Evolutionary conservation across 192 early-diverging fungal genomes (phyloP), one percentile per base, ranked within the genome.

Genomic region (Blastocladiella britannica): DNA sequence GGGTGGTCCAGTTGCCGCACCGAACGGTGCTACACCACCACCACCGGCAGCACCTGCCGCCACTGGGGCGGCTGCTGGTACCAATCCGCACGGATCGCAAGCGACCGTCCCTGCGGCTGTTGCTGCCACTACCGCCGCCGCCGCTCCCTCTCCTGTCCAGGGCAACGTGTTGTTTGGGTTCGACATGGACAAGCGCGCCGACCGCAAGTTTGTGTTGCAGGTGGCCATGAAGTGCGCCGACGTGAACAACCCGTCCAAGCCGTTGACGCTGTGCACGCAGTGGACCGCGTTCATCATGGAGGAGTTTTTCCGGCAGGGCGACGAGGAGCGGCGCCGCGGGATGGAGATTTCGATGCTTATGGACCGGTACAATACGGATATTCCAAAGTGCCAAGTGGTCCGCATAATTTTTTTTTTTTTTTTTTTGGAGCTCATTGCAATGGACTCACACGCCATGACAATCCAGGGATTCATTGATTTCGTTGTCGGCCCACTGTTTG

Each of bases 181-280:
- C 51, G 68, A 70, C 51, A 63, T 67, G 22, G 72, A 68, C 4
- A 59, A 58, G 24, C 53, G 58, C 52, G 30, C 54, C 55, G 68
- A 72, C 30, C 60, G 62, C 15, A 57, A 60, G 25, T 27, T 66
- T 29, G 22, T 67, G n/a, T 47, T 72, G 28, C 53, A 66, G 31
- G 67, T 78, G 61, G 64, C 70, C 3, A 73, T 78, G 26, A 78
- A 78, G 61, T 73, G 72, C 52, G 68, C 76, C 18, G 76, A 78
- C 56, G 65, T 78, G 9, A 75, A 76, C 53, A 78, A 78, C 60
- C 64, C 68, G 28, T 59, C 73, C 4, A 76, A 73, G 29, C 64
- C 68, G 58, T 60, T 60, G 56, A 26, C 30, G 8, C 23, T 30
- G 18, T 78, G 60, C 29, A 53, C 53, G 30, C 20, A 25, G 28